These are phyloP conservation scores for Postia placenta DNA, from an alignment of 768 basidiomycete genomes.

Conservation along the genomic window DNA sequence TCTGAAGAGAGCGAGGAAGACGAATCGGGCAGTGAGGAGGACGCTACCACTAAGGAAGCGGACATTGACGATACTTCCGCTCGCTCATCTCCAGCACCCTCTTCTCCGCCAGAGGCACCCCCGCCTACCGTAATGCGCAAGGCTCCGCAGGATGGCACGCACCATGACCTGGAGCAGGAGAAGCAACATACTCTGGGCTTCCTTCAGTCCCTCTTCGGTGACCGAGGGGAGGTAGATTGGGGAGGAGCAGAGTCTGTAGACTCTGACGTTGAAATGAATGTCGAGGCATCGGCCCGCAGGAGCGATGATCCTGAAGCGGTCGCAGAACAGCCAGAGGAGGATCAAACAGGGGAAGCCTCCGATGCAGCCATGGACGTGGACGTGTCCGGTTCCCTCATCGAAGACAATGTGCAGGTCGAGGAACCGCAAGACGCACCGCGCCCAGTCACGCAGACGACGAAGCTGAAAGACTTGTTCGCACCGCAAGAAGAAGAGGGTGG, in stretches of 20 bases:
- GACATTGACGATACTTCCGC: background rate
- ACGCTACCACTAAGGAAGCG: background rate
- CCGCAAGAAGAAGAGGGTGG: constrained; percentile 63
- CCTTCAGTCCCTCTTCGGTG: constrained; percentile 48
- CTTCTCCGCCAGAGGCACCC: background rate
- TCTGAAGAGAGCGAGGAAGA: background rate
- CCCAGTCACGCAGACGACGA: constrained; percentile 18
- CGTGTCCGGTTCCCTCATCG: background rate
- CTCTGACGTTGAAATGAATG: constrained; percentile 30
- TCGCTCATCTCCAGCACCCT: background rate
- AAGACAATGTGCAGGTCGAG: background rate
- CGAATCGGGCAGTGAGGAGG: constrained; percentile 3
- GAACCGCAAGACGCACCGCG: constrained; percentile 27
- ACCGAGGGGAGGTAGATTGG: constrained; percentile 44
- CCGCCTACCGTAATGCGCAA: constrained; percentile 1
- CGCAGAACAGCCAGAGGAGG: background rate
- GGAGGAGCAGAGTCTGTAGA: constrained; percentile 50
- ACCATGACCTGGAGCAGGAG: constrained; percentile 34
- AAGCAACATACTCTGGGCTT: constrained; percentile 41
- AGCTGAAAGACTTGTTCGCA: constrained; percentile 70
- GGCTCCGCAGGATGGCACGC: background rate
- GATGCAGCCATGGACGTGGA: constrained; percentile 8
- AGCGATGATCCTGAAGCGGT: background rate
- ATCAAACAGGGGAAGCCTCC: constrained; percentile 6
- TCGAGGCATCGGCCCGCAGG: constrained; percentile 12